Evolutionary conservation across 2,329 filamentous ascomycete species (phyloP).

Genomic region (Aspergillus versicolor): DNA sequence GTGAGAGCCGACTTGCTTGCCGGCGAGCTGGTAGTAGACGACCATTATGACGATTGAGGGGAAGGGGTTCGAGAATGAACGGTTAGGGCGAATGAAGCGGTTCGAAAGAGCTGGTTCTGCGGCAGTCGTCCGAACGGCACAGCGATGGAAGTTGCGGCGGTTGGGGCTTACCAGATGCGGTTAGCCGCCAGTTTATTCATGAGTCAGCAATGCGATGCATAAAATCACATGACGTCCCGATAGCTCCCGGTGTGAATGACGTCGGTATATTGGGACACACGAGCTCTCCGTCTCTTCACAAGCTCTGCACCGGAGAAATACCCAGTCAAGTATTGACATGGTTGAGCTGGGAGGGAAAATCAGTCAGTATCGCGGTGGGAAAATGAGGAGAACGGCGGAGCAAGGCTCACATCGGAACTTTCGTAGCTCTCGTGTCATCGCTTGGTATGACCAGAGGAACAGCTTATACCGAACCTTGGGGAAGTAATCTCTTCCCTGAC

Average conservation of each 20-base stretch:
- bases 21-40: slow-evolving; percentile 52
- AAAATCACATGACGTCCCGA: slow-evolving; percentile 25
- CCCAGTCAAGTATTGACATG: neutral
- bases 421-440: neutral
- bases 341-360: neutral
- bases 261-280: slow-evolving; percentile 10
- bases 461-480: slow-evolving; percentile 23
- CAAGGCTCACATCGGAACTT: neutral
- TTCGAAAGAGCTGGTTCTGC: slow-evolving; percentile 29
- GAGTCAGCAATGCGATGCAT: neutral
- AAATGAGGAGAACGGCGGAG: neutral
- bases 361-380: too few species aligned
- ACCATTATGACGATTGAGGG: slow-evolving; percentile 47
- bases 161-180: slow-evolving; percentile 10
- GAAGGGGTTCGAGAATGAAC: slow-evolving; percentile 13
- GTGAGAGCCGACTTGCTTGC: slow-evolving; percentile 54
- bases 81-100: slow-evolving; percentile 21
- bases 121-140: slow-evolving; percentile 14
- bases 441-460: slow-evolving; percentile 8
- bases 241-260: slow-evolving; percentile 18
- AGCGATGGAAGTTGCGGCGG: slow-evolving; percentile 20
- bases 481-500: slow-evolving; percentile 21
- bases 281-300: neutral
- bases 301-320: too few species aligned
- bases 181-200: neutral